These are phyloP conservation scores for Phytophthora crassamura DNA, from an alignment of 352 stramenopile genomes.

Conservation along the genomic window DNA sequence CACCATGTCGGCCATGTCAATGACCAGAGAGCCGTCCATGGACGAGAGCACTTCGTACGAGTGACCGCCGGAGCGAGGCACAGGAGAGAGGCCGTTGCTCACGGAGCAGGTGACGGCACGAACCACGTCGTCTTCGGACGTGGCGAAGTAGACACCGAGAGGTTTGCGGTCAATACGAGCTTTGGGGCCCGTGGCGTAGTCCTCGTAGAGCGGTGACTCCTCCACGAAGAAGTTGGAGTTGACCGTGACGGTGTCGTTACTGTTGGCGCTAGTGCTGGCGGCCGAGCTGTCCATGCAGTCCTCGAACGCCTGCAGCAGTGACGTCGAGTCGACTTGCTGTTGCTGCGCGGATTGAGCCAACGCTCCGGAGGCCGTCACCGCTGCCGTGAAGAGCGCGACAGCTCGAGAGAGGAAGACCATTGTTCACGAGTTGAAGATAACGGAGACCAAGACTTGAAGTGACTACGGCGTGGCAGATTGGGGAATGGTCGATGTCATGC, in stretches of 20 bases:
- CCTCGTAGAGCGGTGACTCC: constrained; percentile 41
- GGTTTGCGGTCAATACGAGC: constrained; percentile 52
- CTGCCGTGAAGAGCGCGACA: constrained; percentile 23
- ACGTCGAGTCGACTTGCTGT: constrained; percentile 8
- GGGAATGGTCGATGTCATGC: constrained; percentile 20
- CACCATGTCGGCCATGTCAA: constrained; percentile 69
- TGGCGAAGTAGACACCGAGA: constrained; percentile 56
- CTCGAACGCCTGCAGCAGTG: constrained; percentile 35
- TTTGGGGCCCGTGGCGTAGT: constrained; percentile 63
- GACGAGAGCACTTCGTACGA: constrained; percentile 67
- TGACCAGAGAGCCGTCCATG: constrained; percentile 62
- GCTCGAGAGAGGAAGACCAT: constrained; percentile 28
- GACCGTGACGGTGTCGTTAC: constrained; percentile 25
- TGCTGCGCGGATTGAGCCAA: constrained; percentile 17
- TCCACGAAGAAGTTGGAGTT: constrained; percentile 48
- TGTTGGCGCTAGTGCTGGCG: constrained; percentile 9
- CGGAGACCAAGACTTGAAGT: constrained; percentile 5
- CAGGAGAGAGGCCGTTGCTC: constrained; percentile 39
- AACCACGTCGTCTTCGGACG: constrained; percentile 49
- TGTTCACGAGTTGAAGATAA: constrained; percentile 1
- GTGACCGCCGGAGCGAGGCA: constrained; percentile 59
- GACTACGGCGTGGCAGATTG: constrained; percentile 16
- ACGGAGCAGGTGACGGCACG: constrained; percentile 50
- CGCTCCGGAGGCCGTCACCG: constrained; percentile 12
- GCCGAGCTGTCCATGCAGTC: constrained; percentile 32